Evolutionary conservation across 768 basidiomycete genomes (phyloP).

Genomic region (Lactifluus volemus): DNA sequence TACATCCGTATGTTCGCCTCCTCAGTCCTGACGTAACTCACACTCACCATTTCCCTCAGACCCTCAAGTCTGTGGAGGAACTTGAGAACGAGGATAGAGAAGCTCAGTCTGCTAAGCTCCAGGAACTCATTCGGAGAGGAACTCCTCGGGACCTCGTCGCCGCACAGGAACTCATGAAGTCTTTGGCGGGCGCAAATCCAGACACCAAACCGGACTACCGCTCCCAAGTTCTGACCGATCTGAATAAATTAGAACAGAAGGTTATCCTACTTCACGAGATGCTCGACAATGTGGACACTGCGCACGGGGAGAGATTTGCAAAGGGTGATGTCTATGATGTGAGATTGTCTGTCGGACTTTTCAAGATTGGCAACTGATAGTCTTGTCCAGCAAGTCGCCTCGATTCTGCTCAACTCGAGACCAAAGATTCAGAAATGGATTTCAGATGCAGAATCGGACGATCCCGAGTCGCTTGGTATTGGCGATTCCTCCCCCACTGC

Average conservation of each 20-base stretch:
- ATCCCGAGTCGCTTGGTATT: conserved; percentile 81
- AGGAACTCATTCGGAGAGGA: conserved; percentile 92
- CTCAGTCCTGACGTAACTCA: not conserved
- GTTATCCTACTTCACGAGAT: conserved; percentile 95
- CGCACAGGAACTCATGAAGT: conserved; percentile 97
- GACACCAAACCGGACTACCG: conserved; percentile 93
- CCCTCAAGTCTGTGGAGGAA: conserved; percentile 91
- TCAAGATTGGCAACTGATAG: conserved; percentile 2
- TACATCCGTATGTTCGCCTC: conserved; percentile 33
- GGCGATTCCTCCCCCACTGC: not conserved
- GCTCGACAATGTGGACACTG: conserved; percentile 80
- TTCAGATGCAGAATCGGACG: conserved; percentile 82
- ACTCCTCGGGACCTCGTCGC: conserved; percentile 92
- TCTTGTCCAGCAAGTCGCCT: conserved; percentile 70
- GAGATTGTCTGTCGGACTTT: conserved; percentile 23
- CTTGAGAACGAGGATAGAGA: conserved; percentile 92
- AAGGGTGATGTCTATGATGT: conserved; percentile 92
- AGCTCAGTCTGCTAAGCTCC: conserved; percentile 95
- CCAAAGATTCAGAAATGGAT: conserved; percentile 99
- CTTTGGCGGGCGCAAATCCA: conserved; percentile 89
- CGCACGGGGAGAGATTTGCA: conserved; percentile 69
- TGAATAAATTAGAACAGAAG: conserved; percentile 91
- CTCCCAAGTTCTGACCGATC: conserved; percentile 77
- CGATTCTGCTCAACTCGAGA: conserved; percentile 68
- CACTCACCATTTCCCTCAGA: conserved; percentile 34